Evolutionary conservation across 2,329 filamentous ascomycete species (phyloP).

Genomic region (Pseudonectria foliicola): DNA sequence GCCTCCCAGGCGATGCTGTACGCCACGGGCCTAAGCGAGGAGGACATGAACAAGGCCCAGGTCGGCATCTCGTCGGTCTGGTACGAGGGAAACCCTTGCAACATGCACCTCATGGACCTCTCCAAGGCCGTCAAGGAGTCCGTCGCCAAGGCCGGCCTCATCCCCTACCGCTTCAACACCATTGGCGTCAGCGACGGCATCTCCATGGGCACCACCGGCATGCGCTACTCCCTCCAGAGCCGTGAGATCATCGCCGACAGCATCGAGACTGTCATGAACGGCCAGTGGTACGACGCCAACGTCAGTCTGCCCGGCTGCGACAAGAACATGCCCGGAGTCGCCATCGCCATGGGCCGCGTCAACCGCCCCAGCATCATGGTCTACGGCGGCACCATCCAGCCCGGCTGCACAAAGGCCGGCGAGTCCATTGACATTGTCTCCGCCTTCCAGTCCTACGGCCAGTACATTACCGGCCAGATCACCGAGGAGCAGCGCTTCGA

Average conservation of each 20-base stretch:
- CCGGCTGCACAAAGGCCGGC: constrained; percentile 74
- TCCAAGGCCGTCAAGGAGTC: constrained; percentile 64
- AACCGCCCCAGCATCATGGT: constrained; percentile 97
- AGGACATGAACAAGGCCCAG: constrained; percentile 92
- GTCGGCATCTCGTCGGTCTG: constrained; percentile 97
- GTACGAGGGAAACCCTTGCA: constrained; percentile 98
- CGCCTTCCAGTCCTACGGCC: constrained; percentile 95
- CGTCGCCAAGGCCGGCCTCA: constrained; percentile 63
- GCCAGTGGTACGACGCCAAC: constrained; percentile 98
- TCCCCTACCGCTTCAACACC: constrained; percentile 98
- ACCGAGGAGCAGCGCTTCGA: constrained; percentile 87
- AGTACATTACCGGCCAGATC: constrained; percentile 88
- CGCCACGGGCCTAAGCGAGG: constrained; percentile 79
- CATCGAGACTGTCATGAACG: constrained; percentile 98
- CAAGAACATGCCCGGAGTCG: constrained; percentile 97
- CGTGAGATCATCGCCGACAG: constrained; percentile 96
- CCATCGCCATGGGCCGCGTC: constrained; percentile 89
- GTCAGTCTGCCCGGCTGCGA: constrained; percentile 96
- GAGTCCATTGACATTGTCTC: constrained; percentile 87
- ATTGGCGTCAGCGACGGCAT: constrained; percentile 97
- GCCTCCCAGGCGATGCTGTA: constrained; percentile 99
- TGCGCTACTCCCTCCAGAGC: constrained; percentile 92
- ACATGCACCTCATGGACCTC: constrained; percentile 95
- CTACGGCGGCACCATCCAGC: constrained; percentile 90
- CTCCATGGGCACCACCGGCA: constrained; percentile 95